A percentile compares a stretch with the other conserved stretches of the same genome.
Evolutionary conservation across 192 early-diverging fungal genomes (phyloP).

Genomic region (Coemansia erecta): DNA sequence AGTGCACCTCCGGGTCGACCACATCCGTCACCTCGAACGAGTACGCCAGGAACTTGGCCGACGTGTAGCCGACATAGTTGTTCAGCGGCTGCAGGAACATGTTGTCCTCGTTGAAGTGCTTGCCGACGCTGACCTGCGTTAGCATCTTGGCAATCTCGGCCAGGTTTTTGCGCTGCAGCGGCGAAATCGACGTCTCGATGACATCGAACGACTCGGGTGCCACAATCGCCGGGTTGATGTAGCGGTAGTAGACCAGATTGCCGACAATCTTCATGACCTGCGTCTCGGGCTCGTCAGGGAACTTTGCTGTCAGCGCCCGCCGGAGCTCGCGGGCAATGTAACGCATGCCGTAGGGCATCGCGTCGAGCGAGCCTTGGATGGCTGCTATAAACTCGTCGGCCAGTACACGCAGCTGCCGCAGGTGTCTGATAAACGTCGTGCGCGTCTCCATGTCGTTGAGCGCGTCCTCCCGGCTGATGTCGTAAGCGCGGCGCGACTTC

Average conservation of each 20-base stretch:
- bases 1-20: slow-evolving; percentile 81
- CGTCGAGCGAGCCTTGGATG: slow-evolving; percentile 73
- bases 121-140: slow-evolving; percentile 92
- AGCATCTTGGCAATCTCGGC: slow-evolving; percentile 95
- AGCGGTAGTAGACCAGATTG: slow-evolving; percentile 96
- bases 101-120: slow-evolving; percentile 69
- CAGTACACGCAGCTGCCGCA: slow-evolving; percentile 75
- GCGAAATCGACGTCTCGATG: slow-evolving; percentile 79
- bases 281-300: slow-evolving; percentile 74
- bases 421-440: slow-evolving; percentile 63
- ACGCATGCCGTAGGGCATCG: slow-evolving; percentile 95
- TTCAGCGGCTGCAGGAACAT: slow-evolving; percentile 74
- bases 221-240: slow-evolving; percentile 97
- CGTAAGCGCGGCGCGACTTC: slow-evolving; percentile 68
- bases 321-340: slow-evolving; percentile 92
- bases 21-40: slow-evolving; percentile 87
- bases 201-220: slow-evolving; percentile 97
- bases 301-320: slow-evolving; percentile 73
- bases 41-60: slow-evolving; percentile 77
- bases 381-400: slow-evolving; percentile 81
- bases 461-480: slow-evolving; percentile 79
- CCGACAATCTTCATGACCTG: slow-evolving; percentile 88
- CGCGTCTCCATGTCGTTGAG: slow-evolving; percentile 76
- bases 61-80: slow-evolving; percentile 75
- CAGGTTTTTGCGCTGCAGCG: slow-evolving; percentile 92